These are phyloP conservation scores for Isabelozyma rhagii DNA, from an alignment of 805 yeast species.

Conservation along the genomic window DNA sequence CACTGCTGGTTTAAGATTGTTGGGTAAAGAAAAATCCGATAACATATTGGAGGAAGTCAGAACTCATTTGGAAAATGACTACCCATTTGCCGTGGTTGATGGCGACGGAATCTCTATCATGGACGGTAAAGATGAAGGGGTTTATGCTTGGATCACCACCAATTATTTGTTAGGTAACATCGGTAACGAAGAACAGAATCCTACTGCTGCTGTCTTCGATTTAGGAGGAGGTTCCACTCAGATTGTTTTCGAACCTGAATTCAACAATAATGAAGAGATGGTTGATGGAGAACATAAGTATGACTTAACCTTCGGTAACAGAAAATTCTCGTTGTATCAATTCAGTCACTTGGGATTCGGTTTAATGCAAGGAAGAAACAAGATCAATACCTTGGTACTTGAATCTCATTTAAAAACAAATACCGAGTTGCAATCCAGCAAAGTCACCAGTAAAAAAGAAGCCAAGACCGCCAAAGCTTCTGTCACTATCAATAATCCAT, in stretches of 20 bases:
- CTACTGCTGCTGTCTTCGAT: constrained; percentile 97
- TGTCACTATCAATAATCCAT: constrained; percentile 66
- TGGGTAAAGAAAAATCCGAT: constrained; percentile 72
- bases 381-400: constrained; percentile 67
- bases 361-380: constrained; percentile 87
- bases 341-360: constrained; percentile 96
- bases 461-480: constrained; percentile 39
- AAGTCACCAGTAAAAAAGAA: constrained; percentile 21
- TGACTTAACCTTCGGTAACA: constrained; percentile 73
- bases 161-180: constrained; percentile 92
- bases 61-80: constrained; percentile 68
- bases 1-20: constrained; percentile 89
- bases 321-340: constrained; percentile 81
- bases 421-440: constrained; percentile 17
- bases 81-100: constrained; percentile 88
- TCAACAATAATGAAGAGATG: constrained; percentile 56
- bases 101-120: constrained; percentile 87
- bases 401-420: constrained; percentile 39
- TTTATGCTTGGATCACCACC: constrained; percentile 97
- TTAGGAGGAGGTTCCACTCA: constrained; percentile 99
- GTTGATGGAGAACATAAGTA: constrained; percentile 87
- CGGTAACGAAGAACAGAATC: constrained; percentile 68
- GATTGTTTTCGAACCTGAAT: constrained; percentile 95
- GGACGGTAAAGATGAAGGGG: constrained; percentile 98
- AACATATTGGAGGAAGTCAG: constrained; percentile 77